Evolutionary conservation across 2,329 filamentous ascomycete species (phyloP).

Genomic region (Epichloe amarillans): DNA sequence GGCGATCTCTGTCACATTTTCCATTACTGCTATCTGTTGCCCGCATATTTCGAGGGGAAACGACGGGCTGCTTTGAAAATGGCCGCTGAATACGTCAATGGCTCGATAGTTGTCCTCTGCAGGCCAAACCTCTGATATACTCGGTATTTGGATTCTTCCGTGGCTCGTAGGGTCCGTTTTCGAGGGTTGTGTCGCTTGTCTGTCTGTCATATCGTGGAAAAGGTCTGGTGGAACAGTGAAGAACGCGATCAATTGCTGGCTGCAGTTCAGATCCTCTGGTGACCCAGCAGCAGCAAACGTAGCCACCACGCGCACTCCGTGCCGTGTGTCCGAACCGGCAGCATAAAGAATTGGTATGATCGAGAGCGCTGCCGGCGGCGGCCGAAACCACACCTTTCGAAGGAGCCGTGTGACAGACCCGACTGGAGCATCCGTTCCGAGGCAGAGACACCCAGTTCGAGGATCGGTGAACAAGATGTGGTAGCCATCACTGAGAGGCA

Average conservation of each 20-base stretch:
- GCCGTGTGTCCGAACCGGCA: constrained; percentile 39
- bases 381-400: constrained; percentile 42
- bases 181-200: constrained; percentile 4
- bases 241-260: constrained; percentile 34
- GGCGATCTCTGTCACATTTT: constrained; percentile 19
- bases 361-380: constrained; percentile 16
- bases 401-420: constrained; percentile 37
- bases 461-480: constrained; percentile 55
- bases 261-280: not conserved
- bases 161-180: constrained; percentile 1
- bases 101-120: constrained; percentile 11
- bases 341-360: constrained; percentile 37
- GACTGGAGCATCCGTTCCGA: constrained; percentile 48
- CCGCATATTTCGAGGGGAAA: constrained; percentile 20
- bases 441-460: constrained; percentile 36
- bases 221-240: constrained; percentile 48
- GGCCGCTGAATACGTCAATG: constrained; percentile 10
- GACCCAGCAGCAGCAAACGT: constrained; percentile 31
- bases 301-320: constrained; percentile 45
- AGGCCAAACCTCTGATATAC: constrained; percentile 10
- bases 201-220: constrained; percentile 25
- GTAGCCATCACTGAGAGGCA: constrained; percentile 51
- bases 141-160: constrained; percentile 3
- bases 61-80: constrained; percentile 7
- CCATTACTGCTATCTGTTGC: constrained; percentile 18